Percentiles rank a stretch among this genome's conserved stretches.
phyloP scores from a whole-genome alignment of 768 basidiomycete species.

The Xerocomellus chrysenteron region DNA sequence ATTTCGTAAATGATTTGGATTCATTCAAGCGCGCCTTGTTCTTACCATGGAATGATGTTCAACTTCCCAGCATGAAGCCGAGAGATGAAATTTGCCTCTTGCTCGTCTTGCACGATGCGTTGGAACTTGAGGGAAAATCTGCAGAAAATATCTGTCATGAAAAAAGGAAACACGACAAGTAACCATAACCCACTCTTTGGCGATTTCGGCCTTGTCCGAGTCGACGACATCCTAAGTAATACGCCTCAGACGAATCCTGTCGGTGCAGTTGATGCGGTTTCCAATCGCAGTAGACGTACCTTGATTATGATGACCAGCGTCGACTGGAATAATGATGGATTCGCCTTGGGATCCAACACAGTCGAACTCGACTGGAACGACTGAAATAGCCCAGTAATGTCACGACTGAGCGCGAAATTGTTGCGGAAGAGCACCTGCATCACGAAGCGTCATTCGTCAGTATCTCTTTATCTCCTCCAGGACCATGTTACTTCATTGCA shows the following conservation, averaged over 20 bases:
- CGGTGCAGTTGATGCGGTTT: accelerated
- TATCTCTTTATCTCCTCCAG: too few relatives aligned
- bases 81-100: conserved; percentile 61
- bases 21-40: neutral
- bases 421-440: conserved; percentile 61
- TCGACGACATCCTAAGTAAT: conserved; percentile 58
- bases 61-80: conserved; percentile 55
- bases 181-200: conserved; percentile 45
- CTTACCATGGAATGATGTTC: conserved; percentile 57
- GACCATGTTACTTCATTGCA: conserved; percentile 26
- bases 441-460: neutral
- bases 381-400: conserved; percentile 60
- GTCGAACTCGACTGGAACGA: conserved; percentile 61
- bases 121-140: conserved; percentile 60
- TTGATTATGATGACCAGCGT: conserved; percentile 64
- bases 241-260: neutral
- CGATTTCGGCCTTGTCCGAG: conserved; percentile 57
- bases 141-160: neutral
- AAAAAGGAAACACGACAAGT: neutral
- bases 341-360: conserved; percentile 55
- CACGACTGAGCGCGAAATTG: conserved; percentile 60
- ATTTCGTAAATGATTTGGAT: too few relatives aligned
- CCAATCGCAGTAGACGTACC: conserved; percentile 25
- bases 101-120: conserved; percentile 61
- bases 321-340: conserved; percentile 58